phyloP scores from a whole-genome alignment of 306 rosid species.

The Trifolium fragiferum region DNA sequence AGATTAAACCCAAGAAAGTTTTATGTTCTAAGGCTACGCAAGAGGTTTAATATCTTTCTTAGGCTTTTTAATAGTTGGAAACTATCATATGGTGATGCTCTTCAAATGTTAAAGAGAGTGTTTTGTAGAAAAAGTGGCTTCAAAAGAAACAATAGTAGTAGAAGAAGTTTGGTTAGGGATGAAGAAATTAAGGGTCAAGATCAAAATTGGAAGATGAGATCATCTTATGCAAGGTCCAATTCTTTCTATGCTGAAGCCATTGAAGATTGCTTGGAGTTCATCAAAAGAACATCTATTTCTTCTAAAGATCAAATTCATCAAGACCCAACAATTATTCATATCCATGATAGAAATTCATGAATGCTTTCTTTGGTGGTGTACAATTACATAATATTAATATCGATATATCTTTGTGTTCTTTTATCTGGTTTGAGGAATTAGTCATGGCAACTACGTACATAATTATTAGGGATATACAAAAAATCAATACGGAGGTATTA shows the following conservation, averaged over 20 bases:
- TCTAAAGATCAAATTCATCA: conserved; percentile 54
- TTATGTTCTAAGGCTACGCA: conserved; percentile 45
- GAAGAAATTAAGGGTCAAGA: conserved; percentile 31
- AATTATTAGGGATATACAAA: neutral
- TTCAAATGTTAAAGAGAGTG: conserved; percentile 46
- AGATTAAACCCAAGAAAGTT: conserved; percentile 57
- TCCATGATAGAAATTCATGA: conserved; percentile 39
- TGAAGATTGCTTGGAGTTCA: conserved; percentile 94
- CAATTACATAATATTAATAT: neutral
- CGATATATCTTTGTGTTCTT: neutral
- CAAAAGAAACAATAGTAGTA: conserved; percentile 43
- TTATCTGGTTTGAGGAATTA: neutral
- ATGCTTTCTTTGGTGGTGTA: conserved; percentile 5
- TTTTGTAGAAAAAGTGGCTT: conserved; percentile 38
- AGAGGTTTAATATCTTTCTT: conserved; percentile 57
- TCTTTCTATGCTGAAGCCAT: conserved; percentile 92
- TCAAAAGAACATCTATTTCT: conserved; percentile 72
- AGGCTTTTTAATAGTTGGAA: conserved; percentile 52
- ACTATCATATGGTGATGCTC: conserved; percentile 49
- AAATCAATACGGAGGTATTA: neutral
- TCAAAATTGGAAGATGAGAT: conserved; percentile 50
- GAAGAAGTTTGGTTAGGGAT: conserved; percentile 35
- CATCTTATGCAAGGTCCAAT: conserved; percentile 66
- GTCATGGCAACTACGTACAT: neutral
- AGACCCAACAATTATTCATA: conserved; percentile 39